These are phyloP conservation scores for Ricinus communis DNA, from an alignment of 345 rosid species.

Conservation along the genomic window DNA sequence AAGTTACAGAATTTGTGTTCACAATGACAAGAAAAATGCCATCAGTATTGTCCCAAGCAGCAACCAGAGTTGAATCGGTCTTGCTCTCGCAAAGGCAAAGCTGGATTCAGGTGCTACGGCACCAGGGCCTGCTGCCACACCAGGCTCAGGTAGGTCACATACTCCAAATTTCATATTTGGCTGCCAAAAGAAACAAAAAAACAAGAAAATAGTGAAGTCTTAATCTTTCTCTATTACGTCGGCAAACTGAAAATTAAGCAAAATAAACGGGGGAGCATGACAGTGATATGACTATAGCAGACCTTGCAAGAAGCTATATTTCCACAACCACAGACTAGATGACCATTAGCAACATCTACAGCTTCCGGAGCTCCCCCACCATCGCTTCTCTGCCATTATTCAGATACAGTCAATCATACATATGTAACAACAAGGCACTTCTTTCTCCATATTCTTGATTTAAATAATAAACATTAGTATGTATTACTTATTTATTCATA, in stretches of 20 bases:
- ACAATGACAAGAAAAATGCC: constrained; percentile 17
- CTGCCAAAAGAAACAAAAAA: too few relatives aligned
- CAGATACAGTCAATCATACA: background rate
- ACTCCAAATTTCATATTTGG: constrained; percentile 49
- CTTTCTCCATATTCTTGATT: background rate
- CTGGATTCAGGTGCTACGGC: constrained; percentile 25
- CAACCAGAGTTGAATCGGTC: constrained; percentile 19
- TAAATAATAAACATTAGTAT: too few relatives aligned
- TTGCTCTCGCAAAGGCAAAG: constrained; percentile 25
- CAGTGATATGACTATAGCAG: background rate
- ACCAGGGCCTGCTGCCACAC: constrained; percentile 18
- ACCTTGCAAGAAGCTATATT: constrained; percentile 33
- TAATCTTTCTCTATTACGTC: background rate
- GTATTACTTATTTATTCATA: background rate
- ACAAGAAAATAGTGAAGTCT: background rate
- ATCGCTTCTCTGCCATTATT: constrained; percentile 29
- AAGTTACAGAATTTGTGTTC: background rate
- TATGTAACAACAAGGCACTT: background rate
- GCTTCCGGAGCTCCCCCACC: constrained; percentile 36
- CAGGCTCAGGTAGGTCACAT: constrained; percentile 36
- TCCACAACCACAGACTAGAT: constrained; percentile 30
- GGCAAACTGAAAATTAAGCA: too few relatives aligned
- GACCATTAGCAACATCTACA: constrained; percentile 29
- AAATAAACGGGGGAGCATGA: background rate
- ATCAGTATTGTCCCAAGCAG: constrained; percentile 19